Conservation (phyloP, 257 asterid genomes). For the Parsonsia alboflavescens region DNA sequence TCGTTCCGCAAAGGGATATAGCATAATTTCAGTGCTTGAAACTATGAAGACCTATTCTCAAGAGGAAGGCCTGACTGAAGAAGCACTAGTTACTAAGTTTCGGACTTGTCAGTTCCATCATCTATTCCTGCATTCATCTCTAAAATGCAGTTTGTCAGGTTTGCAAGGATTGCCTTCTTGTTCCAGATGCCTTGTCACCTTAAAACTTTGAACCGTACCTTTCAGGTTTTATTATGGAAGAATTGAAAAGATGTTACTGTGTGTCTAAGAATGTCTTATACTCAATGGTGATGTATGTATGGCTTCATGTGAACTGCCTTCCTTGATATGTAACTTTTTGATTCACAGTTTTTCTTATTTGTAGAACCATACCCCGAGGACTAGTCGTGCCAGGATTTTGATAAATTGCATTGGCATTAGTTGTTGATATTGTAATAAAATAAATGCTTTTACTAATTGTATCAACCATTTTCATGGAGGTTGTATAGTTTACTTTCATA, state of each 20-base stretch:
- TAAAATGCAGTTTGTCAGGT: slow-evolving; percentile 87
- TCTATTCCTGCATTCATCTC: slow-evolving; percentile 73
- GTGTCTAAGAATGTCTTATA: background rate
- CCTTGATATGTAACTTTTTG: background rate
- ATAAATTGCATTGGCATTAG: background rate
- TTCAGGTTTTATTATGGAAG: background rate
- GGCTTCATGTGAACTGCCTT: background rate
- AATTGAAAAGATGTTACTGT: background rate
- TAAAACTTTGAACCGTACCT: background rate
- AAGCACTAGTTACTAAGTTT: slow-evolving; percentile 86
- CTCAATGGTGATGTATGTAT: background rate
- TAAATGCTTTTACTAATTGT: too few relatives aligned
- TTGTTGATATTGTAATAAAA: too few relatives aligned
- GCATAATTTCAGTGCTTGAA: slow-evolving; percentile 73
- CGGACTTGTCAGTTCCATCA: slow-evolving; percentile 87
- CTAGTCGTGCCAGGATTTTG: background rate
- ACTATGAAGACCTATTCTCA: slow-evolving; percentile 89
- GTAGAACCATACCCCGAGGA: background rate
- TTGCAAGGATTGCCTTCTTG: slow-evolving; percentile 14
- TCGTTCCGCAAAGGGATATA: slow-evolving; percentile 90
- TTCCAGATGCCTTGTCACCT: slow-evolving; percentile 2
- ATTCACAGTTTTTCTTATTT: background rate
- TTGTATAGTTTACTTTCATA: background rate
- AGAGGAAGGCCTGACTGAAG: slow-evolving; percentile 95
- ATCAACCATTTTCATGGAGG: background rate